Conservation (phyloP, 2,329 filamentous ascomycete species). For the Xylaria sp. region DNA sequence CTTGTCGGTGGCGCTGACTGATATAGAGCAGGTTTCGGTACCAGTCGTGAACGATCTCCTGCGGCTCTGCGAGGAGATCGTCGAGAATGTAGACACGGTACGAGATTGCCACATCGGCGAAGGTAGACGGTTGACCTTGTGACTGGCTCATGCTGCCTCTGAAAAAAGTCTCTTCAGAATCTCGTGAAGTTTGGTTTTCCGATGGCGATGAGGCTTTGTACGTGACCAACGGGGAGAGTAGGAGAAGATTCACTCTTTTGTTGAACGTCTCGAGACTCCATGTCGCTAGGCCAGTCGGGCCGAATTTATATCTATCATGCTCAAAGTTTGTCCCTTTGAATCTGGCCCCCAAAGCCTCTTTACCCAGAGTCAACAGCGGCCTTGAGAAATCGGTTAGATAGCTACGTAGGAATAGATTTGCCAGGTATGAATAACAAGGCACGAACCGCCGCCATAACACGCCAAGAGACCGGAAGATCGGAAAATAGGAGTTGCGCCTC, state of each 20-base stretch:
- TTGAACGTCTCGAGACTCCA: constrained; percentile 15
- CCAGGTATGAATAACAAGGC: constrained; percentile 7
- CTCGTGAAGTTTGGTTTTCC: neutral
- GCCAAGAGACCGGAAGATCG: constrained; percentile 10
- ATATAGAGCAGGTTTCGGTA: constrained; percentile 30
- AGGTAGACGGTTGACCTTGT: constrained; percentile 20
- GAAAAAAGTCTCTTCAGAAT: neutral
- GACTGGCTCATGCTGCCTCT: constrained; percentile 22
- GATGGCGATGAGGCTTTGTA: constrained; percentile 1
- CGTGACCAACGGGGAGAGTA: constrained; percentile 3
- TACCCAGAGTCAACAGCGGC: constrained; percentile 7
- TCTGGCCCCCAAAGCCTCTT: constrained; percentile 13
- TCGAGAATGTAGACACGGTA: constrained; percentile 35
- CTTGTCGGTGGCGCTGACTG: constrained; percentile 30
- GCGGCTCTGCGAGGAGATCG: constrained; percentile 33
- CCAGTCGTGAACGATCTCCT: constrained; percentile 33
- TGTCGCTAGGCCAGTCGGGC: constrained; percentile 9
- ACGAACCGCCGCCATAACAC: constrained; percentile 9
- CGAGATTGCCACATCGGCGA: constrained; percentile 29
- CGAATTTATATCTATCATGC: constrained; percentile 20
- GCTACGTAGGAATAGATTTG: too few relatives aligned
- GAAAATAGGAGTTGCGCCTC: constrained; percentile 10
- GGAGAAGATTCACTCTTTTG: constrained; percentile 2
- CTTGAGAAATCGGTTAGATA: constrained; percentile 4
- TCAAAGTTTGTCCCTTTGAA: neutral